These are phyloP conservation scores for Mayamaea pseudoterrestris DNA, from an alignment of 108 stramenopile genomes.

Conservation along the genomic window DNA sequence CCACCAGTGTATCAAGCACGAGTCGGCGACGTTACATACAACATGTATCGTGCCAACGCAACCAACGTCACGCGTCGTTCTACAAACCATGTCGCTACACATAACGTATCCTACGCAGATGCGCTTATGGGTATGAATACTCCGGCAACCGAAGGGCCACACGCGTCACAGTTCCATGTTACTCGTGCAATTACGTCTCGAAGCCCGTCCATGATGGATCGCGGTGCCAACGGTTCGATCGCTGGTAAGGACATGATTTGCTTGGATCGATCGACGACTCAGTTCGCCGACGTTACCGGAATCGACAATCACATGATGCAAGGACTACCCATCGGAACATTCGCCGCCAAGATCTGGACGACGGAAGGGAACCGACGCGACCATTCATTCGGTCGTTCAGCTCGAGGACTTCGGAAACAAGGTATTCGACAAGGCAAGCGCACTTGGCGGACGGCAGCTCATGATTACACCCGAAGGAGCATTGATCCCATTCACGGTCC, in stretches of 20 bases:
- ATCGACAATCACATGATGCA: constrained; percentile 17
- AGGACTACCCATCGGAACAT: constrained; percentile 9
- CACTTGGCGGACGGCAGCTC: constrained; percentile 9
- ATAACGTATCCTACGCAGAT: no score
- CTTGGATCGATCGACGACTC: neutral
- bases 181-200: no score
- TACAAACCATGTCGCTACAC: no score
- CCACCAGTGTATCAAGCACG: no score
- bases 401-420: constrained; percentile 3
- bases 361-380: constrained; percentile 2
- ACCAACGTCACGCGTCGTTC: no score
- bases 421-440: constrained; percentile 10
- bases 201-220: constrained; percentile 18
- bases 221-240: constrained; percentile 23
- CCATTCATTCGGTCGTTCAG: constrained; percentile 20
- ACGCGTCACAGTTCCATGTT: no score
- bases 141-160: no score
- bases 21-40: no score
- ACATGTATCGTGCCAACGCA: no score
- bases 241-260: constrained; percentile 8
- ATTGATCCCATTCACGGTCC: constrained; percentile 10
- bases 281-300: constrained; percentile 9
- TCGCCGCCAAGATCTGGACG: constrained; percentile 7
- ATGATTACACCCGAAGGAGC: constrained; percentile 20
- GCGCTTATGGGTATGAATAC: no score